Conservation (phyloP, 768 basidiomycete genomes). For the Mycena indigotica region DNA sequence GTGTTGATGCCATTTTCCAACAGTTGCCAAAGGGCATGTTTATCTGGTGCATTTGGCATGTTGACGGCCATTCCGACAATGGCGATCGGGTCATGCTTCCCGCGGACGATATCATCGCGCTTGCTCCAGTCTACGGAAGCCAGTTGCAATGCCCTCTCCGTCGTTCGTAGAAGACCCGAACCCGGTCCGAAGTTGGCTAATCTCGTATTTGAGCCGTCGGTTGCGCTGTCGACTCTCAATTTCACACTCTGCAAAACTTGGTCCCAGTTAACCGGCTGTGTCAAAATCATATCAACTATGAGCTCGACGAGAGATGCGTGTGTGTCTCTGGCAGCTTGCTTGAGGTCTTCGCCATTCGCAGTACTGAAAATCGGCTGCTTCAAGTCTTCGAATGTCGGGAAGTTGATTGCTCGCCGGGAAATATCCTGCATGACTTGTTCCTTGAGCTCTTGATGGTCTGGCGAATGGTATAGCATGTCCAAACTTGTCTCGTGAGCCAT, state of each 20-base stretch:
- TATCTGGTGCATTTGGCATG: conserved; percentile 54
- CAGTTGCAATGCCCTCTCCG: conserved; percentile 21
- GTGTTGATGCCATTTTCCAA: conserved; percentile 60
- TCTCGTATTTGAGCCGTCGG: background rate
- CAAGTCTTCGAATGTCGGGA: conserved; percentile 53
- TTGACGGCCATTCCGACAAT: conserved; percentile 73
- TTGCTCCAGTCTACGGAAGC: conserved; percentile 7
- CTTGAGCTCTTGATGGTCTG: conserved; percentile 36
- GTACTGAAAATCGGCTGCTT: conserved; percentile 51
- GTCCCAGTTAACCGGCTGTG: conserved; percentile 58
- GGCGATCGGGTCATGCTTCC: conserved; percentile 58
- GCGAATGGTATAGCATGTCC: conserved; percentile 56
- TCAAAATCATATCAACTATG: conserved; percentile 52
- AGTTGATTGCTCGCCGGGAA: conserved; percentile 44
- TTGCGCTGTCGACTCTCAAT: no score
- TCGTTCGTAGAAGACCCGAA: conserved; percentile 24
- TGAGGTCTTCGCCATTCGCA: conserved; percentile 41
- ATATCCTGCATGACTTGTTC: conserved; percentile 49
- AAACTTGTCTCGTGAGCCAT: conserved; percentile 47
- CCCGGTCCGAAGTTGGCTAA: conserved; percentile 43
- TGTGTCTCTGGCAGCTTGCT: conserved; percentile 29
- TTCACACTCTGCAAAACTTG: conserved; percentile 36
- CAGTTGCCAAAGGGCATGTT: conserved; percentile 57
- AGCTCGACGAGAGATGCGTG: conserved; percentile 37
- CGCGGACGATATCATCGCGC: conserved; percentile 5